A percentile compares a stretch with the other conserved stretches of the same genome.
Evolutionary conservation across 306 rosid genomes (phyloP).

Genomic region (Cucurbita maxima): DNA sequence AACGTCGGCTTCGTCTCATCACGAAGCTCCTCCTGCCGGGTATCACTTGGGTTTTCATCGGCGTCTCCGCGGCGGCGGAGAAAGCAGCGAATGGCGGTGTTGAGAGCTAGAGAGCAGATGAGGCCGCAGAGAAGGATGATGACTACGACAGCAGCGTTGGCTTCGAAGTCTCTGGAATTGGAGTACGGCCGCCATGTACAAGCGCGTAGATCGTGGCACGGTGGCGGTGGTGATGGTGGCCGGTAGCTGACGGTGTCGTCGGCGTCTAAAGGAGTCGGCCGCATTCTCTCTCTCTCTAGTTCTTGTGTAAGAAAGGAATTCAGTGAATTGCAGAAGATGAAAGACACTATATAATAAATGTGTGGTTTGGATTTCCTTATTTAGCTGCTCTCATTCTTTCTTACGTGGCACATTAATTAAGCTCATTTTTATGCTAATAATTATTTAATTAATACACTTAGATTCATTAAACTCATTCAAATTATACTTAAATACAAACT

Average conservation of each 20-base stretch:
- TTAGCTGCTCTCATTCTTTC: no score
- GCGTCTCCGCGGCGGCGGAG: constrained; percentile 10
- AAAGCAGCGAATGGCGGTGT: constrained; percentile 32
- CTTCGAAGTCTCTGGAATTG: constrained; percentile 26
- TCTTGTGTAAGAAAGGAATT: background rate
- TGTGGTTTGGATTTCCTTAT: background rate
- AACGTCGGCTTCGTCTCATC: background rate
- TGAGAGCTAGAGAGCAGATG: constrained; percentile 26
- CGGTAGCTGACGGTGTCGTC: background rate
- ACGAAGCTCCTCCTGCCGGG: background rate
- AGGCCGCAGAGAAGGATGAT: constrained; percentile 36
- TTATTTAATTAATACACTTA: no score
- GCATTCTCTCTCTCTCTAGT: background rate
- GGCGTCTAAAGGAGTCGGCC: background rate
- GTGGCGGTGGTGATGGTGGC: background rate
- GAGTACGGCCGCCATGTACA: constrained; percentile 29
- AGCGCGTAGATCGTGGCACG: constrained; percentile 3
- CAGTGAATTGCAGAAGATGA: background rate
- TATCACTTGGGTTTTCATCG: background rate
- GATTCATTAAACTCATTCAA: no score
- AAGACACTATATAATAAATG: background rate
- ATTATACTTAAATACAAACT: no score
- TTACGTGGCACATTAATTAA: no score
- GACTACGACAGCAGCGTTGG: constrained; percentile 26
- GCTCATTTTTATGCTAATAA: no score